Evolutionary conservation across 495 filamentous ascomycete genomes (phyloP).

Genomic region (Aspergillus sclerotiicarbonarius): DNA sequence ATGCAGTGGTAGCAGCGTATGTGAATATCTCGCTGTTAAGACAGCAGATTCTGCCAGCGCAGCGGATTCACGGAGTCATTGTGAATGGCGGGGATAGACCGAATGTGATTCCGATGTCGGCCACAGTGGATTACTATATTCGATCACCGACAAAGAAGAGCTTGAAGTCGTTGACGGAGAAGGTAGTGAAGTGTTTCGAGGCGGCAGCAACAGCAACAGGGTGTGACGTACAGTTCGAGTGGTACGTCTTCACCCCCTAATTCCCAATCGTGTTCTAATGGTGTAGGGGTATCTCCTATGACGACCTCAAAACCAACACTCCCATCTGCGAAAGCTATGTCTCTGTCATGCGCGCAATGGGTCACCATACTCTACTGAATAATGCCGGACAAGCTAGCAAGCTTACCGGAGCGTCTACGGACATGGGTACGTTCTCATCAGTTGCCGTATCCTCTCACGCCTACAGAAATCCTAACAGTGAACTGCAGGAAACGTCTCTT

Average conservation of each 20-base stretch:
- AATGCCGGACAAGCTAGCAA: constrained; percentile 32
- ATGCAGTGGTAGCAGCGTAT: constrained; percentile 61
- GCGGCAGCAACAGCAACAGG: constrained; percentile 56
- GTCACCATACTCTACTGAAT: constrained; percentile 40
- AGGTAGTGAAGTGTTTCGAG: constrained; percentile 55
- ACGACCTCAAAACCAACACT: constrained; percentile 50
- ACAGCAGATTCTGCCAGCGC: constrained; percentile 52
- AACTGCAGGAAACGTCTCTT: constrained; percentile 54
- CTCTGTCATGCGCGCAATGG: constrained; percentile 47
- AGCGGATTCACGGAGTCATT: constrained; percentile 47
- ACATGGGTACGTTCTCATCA: constrained; percentile 36
- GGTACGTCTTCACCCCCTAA: constrained; percentile 16
- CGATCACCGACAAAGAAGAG: constrained; percentile 36
- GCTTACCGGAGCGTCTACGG: constrained; percentile 32
- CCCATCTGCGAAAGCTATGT: constrained; percentile 51
- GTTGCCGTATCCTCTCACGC: background rate
- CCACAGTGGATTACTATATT: constrained; percentile 55
- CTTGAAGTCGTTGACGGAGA: constrained; percentile 45
- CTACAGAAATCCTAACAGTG: background rate
- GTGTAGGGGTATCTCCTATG: constrained; percentile 45
- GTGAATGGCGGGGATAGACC: constrained; percentile 44
- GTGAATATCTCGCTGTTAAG: constrained; percentile 58
- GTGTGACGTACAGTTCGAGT: constrained; percentile 47
- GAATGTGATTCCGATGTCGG: constrained; percentile 55
- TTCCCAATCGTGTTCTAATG: background rate